Evolutionary conservation across 129 eudicot species (phyloP), one percentile per base, ranked within the genome.

Genomic region (Helichrysum umbraculigerum): DNA sequence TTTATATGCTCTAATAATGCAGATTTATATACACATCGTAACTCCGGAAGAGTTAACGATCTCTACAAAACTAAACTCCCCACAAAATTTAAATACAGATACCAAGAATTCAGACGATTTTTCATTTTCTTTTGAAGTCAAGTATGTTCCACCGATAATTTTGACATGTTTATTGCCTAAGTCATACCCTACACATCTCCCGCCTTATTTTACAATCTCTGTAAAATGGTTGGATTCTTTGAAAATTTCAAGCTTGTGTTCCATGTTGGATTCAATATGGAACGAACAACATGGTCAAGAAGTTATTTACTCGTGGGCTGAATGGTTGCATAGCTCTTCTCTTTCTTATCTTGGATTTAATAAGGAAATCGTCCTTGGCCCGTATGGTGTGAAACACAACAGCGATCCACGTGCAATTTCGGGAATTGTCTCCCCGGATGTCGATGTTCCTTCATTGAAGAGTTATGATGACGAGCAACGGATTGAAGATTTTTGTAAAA

Each of bases 281-380:
- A 75, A 86, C 9, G 94, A 89, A 73, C 96, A 87, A 78, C 74
- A 78, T 6, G 92, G 90, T 29, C 97, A 87, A 70, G 99, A 95
- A 83, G 89, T 91, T 83, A 70, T 89, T 34, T 95, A 89, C 83
- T 90, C 83, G 32, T 95, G 99, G 99, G 88, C 84, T 21, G 97
- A 94, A 51, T 94, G 97, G 97, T 70, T 95, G 59, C 96, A 80
- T 15, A 62, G 80, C 79, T 89, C 86, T 73, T 56, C 97, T 32
- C 87, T 91, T 61, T 70, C 94, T 66, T 78, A 81, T 81, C 88
- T 95, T 73, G 90, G 92, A 61, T 89, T 87, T 44, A 77, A 70
- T 72, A 68, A 84, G 79, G 94, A 83, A 71, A 81, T 95, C 22
- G 50, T 81, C 66, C 92, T 95, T 75, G 97, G 97, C 52, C 92